Base-by-base conservation (phyloP, 305 asterid species). In the Lippia alba region DNA sequence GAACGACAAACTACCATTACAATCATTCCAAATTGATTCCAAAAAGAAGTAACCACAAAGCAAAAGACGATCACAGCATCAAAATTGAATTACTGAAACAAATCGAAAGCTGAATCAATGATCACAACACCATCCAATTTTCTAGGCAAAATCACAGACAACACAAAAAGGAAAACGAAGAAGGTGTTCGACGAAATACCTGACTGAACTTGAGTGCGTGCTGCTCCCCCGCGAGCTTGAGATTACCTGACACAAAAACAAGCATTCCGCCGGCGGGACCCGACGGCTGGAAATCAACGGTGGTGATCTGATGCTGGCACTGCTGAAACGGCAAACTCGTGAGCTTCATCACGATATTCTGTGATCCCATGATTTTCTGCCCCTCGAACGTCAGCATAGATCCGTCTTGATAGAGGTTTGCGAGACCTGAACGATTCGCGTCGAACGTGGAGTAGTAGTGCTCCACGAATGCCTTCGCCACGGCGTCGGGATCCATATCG, bases 401-500 rank as follows among this genome's bases (percentile, higher is more conserved):
- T 1, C 66, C 83, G 9, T 87, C 93, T 36, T 85, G 91, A 66
- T 87, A 87, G 6, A 87, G 86, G 69, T 68, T 77, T 1, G 87
- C 86, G 1, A 87, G 86, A 12, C 85, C 89, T 33, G 86, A 67
- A 56, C 91, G 83, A 74, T 84, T 85, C 10, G 89, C 68, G 34
- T 87, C 94, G 83, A 87, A 87, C 24, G 89, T 82, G 15, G 91
- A 48, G 82, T 87, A 87, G 81, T 87, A 87, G 86, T 87, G 89
- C 48, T 81, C 87, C 1, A 87, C 91, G 81, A 87, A 87, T 19
- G 94, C 94, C 85, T 81, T 87, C 2, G 91, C 62, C 18, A 87
- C 86, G n/a, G 85, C 69, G 64, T 87, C 94, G 32, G 89, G 85
- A 85, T 87, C 94, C 94, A 87, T 87, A 56, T 44, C 64, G 67